A percentile compares a stretch with the other conserved stretches of the same genome.
Conservation (phyloP, 805 yeast genomes). For the Ogataea neopini region DNA sequence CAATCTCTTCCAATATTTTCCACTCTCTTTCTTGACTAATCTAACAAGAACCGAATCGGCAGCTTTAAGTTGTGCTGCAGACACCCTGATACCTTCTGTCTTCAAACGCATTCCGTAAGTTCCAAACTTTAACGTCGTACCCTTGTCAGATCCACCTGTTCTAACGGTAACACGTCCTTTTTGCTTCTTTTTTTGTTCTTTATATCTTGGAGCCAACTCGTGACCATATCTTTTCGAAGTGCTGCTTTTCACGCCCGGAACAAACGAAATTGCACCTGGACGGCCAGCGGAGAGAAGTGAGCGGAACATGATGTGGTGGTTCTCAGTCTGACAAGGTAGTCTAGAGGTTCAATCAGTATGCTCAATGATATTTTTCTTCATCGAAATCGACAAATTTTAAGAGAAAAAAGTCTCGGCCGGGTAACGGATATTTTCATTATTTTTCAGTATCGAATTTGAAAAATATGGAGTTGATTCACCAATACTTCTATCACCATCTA, state of each 20-base stretch:
- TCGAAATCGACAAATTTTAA: neutral
- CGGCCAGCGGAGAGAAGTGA: neutral
- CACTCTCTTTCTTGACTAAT: conserved; percentile 76
- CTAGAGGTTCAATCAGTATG: too few species aligned
- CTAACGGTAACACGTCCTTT: conserved; percentile 95
- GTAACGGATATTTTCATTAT: neutral
- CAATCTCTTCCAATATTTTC: conserved; percentile 75
- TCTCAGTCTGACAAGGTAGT: neutral
- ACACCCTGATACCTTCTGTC: conserved; percentile 82
- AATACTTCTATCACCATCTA: neutral
- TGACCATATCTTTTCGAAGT: conserved; percentile 52
- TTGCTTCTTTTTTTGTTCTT: conserved; percentile 69
- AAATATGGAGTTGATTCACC: neutral
- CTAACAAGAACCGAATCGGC: conserved; percentile 88
- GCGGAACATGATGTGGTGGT: conserved; percentile 1
- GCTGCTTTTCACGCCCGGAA: conserved; percentile 11
- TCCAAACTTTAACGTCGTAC: conserved; percentile 81
- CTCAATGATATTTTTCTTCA: too few species aligned
- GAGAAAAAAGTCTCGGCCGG: neutral
- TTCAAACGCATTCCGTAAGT: conserved; percentile 82
- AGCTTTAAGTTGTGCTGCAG: conserved; percentile 86
- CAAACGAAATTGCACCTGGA: conserved; percentile 4
- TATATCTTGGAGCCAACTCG: conserved; percentile 76
- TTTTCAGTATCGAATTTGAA: neutral
- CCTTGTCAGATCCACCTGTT: conserved; percentile 91